These are phyloP conservation scores for Erodium moschatum DNA, from an alignment of 441 rosid genomes.

Conservation along the genomic window DNA sequence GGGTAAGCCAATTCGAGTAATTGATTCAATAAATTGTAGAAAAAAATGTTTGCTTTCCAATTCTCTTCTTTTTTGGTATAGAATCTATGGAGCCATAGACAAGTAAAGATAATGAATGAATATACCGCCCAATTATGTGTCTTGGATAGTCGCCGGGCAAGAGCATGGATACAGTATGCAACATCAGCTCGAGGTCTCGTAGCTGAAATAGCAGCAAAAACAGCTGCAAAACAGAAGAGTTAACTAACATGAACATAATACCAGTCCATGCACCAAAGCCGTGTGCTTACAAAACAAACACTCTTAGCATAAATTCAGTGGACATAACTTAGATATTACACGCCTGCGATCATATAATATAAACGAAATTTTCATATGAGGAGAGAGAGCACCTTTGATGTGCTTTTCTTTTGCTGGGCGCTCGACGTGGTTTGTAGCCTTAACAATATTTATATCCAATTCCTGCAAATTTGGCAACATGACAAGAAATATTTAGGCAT, in stretches of 20 bases:
- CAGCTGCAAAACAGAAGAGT: slow-evolving; percentile 44
- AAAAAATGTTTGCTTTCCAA: not conserved
- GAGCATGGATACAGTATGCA: slow-evolving; percentile 88
- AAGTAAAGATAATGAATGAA: slow-evolving; percentile 9
- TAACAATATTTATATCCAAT: slow-evolving; percentile 85
- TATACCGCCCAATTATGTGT: slow-evolving; percentile 97
- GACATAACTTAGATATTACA: not conserved
- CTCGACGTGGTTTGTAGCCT: slow-evolving; percentile 86
- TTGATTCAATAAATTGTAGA: not conserved
- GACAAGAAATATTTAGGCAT: slow-evolving; percentile 3
- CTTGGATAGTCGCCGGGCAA: slow-evolving; percentile 68
- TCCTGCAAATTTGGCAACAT: slow-evolving; percentile 37
- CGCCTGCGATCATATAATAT: not conserved
- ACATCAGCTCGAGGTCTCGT: slow-evolving; percentile 97
- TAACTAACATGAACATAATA: slow-evolving; percentile 15
- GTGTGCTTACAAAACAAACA: not conserved
- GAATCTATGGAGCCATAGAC: not conserved
- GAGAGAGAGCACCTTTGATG: slow-evolving; percentile 47
- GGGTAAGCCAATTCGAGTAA: not conserved
- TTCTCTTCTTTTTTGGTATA: not conserved
- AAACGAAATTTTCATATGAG: not conserved
- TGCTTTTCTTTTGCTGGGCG: slow-evolving; percentile 84
- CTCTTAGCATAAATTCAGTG: not conserved
- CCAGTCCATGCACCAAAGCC: slow-evolving; percentile 2
- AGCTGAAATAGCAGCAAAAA: slow-evolving; percentile 85